Conservation (phyloP, 2,329 filamentous ascomycete genomes). For the Apiospora malaysiana region DNA sequence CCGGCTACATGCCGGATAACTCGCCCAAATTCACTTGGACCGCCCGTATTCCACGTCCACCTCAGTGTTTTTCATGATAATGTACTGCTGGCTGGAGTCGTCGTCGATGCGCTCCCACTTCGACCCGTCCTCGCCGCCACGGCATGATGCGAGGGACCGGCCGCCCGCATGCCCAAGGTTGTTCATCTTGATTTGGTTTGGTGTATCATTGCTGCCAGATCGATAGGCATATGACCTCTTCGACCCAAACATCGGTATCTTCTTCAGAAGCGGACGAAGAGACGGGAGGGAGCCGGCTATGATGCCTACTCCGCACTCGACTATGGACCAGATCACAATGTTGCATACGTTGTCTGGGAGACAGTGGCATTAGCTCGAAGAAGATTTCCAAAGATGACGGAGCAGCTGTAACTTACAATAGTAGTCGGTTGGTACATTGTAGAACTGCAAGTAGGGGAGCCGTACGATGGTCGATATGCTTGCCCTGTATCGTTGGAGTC, state of each 20-base stretch:
- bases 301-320: constrained; percentile 37
- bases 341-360: constrained; percentile 20
- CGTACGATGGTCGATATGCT: constrained; percentile 30
- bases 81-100: constrained; percentile 24
- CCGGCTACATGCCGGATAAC: too few species aligned
- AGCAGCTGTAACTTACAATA: constrained; percentile 26
- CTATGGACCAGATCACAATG: constrained; percentile 35
- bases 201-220: neutral
- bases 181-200: neutral
- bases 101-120: constrained; percentile 22
- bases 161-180: neutral
- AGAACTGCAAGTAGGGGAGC: constrained; percentile 25
- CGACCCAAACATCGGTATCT: neutral
- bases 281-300: constrained; percentile 36
- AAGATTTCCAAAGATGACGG: too few species aligned
- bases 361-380: fast-evolving
- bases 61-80: constrained; percentile 32
- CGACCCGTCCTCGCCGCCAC: constrained; percentile 3
- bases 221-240: neutral
- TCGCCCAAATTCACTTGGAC: neutral
- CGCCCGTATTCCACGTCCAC: constrained; percentile 28
- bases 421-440: constrained; percentile 4
- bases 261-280: constrained; percentile 30
- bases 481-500: constrained; percentile 9
- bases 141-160: constrained; percentile 25